phyloP scores from a whole-genome alignment of 768 basidiomycete species.

The Myochromella boudieri region DNA sequence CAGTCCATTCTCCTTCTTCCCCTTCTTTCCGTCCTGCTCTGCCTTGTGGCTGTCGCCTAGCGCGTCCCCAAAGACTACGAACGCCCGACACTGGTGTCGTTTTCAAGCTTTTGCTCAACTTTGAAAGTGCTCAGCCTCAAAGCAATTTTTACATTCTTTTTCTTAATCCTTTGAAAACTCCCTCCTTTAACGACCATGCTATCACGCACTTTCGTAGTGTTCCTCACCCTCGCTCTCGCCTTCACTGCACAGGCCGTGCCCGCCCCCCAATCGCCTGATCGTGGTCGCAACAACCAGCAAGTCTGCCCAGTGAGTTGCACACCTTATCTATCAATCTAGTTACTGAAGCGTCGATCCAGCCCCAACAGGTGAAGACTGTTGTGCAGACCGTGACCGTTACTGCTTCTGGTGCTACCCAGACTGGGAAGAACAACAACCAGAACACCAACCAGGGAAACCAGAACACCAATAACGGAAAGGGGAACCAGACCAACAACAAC shows the following conservation, averaged over 20 bases:
- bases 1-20: slow-evolving; percentile 7
- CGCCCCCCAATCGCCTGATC: slow-evolving; percentile 18
- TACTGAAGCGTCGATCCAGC: no score
- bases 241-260: slow-evolving; percentile 33
- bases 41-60: slow-evolving; percentile 40
- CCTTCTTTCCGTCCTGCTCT: slow-evolving; percentile 14
- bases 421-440: slow-evolving; percentile 13
- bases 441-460: slow-evolving; percentile 6
- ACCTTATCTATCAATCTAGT: no score
- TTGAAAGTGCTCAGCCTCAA: slow-evolving; percentile 28
- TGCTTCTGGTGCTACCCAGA: slow-evolving; percentile 22
- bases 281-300: slow-evolving; percentile 11
- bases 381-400: slow-evolving; percentile 36
- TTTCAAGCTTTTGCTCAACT: slow-evolving; percentile 32
- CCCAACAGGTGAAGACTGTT: no score
- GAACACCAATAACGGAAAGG: slow-evolving; percentile 11
- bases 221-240: slow-evolving; percentile 38
- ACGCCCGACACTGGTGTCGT: slow-evolving; percentile 58
- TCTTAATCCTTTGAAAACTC: slow-evolving; percentile 18
- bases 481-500: slow-evolving; percentile 4
- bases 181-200: slow-evolving; percentile 36
- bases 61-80: slow-evolving; percentile 39
- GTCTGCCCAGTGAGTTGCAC: slow-evolving; percentile 20
- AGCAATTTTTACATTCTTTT: slow-evolving; percentile 30
- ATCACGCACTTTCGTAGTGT: slow-evolving; percentile 36